A percentile compares a stretch with the other conserved stretches of the same genome.
Evolutionary conservation across 2,329 filamentous ascomycete species (phyloP).

Genomic region (Aspergillus sp.): DNA sequence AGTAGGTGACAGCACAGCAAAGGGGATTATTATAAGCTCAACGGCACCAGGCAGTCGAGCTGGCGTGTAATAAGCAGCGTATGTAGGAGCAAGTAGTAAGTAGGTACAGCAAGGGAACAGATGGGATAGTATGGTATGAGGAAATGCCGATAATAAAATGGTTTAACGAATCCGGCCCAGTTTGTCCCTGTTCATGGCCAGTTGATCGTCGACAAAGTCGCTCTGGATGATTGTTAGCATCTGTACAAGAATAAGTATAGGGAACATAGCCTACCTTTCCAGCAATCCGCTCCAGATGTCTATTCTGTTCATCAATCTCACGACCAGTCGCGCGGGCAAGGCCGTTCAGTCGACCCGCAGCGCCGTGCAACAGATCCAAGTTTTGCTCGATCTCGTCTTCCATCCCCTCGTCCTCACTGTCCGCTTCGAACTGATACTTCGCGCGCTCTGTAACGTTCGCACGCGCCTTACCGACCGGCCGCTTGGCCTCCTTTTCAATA

Average conservation of each 20-base stretch:
- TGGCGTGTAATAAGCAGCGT: not conserved
- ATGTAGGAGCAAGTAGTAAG: too few relatives aligned
- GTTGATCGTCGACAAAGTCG: slow-evolving; percentile 74
- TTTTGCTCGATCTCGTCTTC: slow-evolving; percentile 66
- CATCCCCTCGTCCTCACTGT: slow-evolving; percentile 62
- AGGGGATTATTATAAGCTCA: slow-evolving; percentile 6
- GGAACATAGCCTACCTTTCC: slow-evolving; percentile 55
- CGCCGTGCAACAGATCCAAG: slow-evolving; percentile 53
- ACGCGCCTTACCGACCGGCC: slow-evolving; percentile 46
- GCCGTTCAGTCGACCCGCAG: slow-evolving; percentile 63
- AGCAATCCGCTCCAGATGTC: slow-evolving; percentile 68
- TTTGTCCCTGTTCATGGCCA: slow-evolving; percentile 68
- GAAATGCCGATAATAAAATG: too few relatives aligned
- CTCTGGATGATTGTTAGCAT: slow-evolving; percentile 49
- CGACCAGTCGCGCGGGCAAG: slow-evolving; percentile 66
- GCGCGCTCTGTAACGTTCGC: slow-evolving; percentile 54
- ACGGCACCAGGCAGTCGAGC: slow-evolving; percentile 25
- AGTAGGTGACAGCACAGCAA: not conserved
- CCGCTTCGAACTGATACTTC: slow-evolving; percentile 75
- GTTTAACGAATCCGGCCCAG: slow-evolving; percentile 50
- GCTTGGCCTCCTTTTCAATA: slow-evolving; percentile 47
- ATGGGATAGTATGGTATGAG: too few relatives aligned
- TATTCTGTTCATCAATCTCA: slow-evolving; percentile 72
- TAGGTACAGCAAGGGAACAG: too few relatives aligned
- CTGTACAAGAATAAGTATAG: not conserved